Base-by-base conservation (phyloP, 768 basidiomycete genomes). In the Boletales sp. region DNA sequence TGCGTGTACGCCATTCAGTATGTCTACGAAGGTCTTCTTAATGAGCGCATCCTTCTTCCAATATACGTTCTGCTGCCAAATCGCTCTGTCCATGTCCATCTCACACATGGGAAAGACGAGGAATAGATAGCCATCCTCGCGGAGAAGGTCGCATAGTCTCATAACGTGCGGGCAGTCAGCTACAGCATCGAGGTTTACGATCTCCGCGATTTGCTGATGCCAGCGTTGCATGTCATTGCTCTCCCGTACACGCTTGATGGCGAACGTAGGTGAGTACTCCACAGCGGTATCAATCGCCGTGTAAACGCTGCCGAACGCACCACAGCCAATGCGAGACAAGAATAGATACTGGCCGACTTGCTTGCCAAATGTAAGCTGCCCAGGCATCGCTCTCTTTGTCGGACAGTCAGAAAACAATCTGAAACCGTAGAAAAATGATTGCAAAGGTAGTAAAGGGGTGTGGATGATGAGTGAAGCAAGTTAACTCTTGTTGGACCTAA, bases 251-350 rank as follows among this genome's bases (percentile, higher is more conserved):
- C 87, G 90, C 68, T 93, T 93, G 68, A 92, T 79, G 36, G 89
- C 87, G 54, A 79, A 82, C 59, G 72, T 75, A 44, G 65, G 55
- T 38, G 73, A 65, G 25, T 57, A 59, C 30, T 68, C 61, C 44
- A 72, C 71, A 31, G 65, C 62, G 31, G 68, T 61, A 59, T 88
- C 84, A 41, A 83, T 65, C 30, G 86, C 89, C 54, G 76, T 78
- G 69, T 92, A 90, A 57, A 92, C 87, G 45, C 80, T 81, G 43
- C 89, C 89, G 51, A 85, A 86, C 8, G 85, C 83, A 33, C 91
- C 90, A 41, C 79, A 70, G 38, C 90, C 90, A 38, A 94, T 73
- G 54, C 75, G 69, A 47, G 81, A 76, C 49, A 79, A 61, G 55
- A 93, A 75, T 54, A 78, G 74, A 61, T 84, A 77, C 45, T 78